Percentiles rank a stretch among this genome's conserved stretches.
Evolutionary conservation across 176 grass and related monocot genomes (phyloP).

Genomic region (Poa pratensis): DNA sequence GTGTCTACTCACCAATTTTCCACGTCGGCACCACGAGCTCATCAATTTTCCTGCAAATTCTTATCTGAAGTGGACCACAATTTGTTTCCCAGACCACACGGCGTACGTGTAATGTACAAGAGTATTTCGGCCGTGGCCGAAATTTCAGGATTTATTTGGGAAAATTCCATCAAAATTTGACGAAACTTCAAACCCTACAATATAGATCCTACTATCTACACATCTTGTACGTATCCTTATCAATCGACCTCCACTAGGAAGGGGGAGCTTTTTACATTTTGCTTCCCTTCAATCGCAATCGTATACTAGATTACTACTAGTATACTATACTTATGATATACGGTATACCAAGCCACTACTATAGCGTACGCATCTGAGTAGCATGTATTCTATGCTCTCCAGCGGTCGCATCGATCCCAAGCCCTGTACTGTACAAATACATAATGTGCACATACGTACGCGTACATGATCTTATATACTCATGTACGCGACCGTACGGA

Average conservation of each 20-base stretch:
- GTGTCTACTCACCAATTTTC: not conserved
- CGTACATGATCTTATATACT: conserved; percentile 5
- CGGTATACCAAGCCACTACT: not conserved
- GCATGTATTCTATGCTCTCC: conserved; percentile 21
- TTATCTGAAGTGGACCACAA: not conserved
- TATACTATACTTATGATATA: not conserved
- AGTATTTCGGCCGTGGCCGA: not conserved
- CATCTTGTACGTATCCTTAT: not conserved
- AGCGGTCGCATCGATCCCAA: conserved; percentile 51
- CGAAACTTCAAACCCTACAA: conserved; percentile 3
- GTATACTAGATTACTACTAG: not conserved
- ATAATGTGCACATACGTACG: conserved; percentile 23
- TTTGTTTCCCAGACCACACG: not conserved
- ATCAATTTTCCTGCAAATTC: not conserved
- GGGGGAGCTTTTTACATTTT: conserved; percentile 11
- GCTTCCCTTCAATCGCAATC: conserved; percentile 7
- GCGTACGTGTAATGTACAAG: conserved; percentile 5
- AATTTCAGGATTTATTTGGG: not conserved
- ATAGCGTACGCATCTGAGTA: conserved; percentile 55
- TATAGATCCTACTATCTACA: conserved; percentile 18
- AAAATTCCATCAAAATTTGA: not conserved
- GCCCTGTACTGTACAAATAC: conserved; percentile 41
- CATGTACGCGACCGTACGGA: not conserved
- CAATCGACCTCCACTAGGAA: conserved; percentile 11
- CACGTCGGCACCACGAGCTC: not conserved